phyloP scores from a whole-genome alignment of 768 basidiomycete species.

The Pleurotus eryngii region DNA sequence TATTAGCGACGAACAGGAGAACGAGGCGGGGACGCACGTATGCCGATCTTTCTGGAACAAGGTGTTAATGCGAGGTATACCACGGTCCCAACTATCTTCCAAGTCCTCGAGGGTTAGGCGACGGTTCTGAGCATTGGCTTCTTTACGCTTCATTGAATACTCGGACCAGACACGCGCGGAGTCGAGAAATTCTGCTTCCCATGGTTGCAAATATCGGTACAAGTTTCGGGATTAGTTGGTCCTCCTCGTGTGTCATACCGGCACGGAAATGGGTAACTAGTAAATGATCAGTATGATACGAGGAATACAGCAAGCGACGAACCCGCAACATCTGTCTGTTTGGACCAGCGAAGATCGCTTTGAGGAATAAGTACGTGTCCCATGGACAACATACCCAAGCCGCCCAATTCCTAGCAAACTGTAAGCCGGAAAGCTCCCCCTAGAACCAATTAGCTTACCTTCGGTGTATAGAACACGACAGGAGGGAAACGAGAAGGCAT shows the following conservation, averaged over 20 bases:
- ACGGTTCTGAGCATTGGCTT: slow-evolving; percentile 98
- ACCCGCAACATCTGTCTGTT: slow-evolving; percentile 96
- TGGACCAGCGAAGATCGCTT: slow-evolving; percentile 95
- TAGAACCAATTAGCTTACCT: slow-evolving; percentile 36
- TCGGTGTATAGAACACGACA: slow-evolving; percentile 93
- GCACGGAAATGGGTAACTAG: slow-evolving; percentile 97
- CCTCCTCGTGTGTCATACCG: slow-evolving; percentile 95
- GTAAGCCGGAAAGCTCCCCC: neutral
- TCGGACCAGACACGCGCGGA: slow-evolving; percentile 99
- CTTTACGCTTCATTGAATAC: slow-evolving; percentile 99
- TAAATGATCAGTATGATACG: neutral
- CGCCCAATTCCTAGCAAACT: slow-evolving; percentile 75
- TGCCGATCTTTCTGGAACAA: slow-evolving; percentile 98
- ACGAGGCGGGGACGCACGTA: slow-evolving; percentile 47
- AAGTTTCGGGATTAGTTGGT: slow-evolving; percentile 96
- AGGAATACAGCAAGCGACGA: neutral
- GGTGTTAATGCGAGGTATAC: slow-evolving; percentile 98
- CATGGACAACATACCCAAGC: slow-evolving; percentile 99
- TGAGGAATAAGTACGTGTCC: slow-evolving; percentile 98
- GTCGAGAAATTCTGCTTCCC: slow-evolving; percentile 97
- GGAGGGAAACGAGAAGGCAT: slow-evolving; percentile 99
- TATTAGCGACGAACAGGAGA: neutral
- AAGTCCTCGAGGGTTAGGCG: slow-evolving; percentile 96
- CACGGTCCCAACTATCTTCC: slow-evolving; percentile 98
- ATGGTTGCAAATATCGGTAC: slow-evolving; percentile 95